These are phyloP conservation scores for Eremochloa ophiuroides DNA, from an alignment of 176 grass and related monocot species.

Conservation along the genomic window DNA sequence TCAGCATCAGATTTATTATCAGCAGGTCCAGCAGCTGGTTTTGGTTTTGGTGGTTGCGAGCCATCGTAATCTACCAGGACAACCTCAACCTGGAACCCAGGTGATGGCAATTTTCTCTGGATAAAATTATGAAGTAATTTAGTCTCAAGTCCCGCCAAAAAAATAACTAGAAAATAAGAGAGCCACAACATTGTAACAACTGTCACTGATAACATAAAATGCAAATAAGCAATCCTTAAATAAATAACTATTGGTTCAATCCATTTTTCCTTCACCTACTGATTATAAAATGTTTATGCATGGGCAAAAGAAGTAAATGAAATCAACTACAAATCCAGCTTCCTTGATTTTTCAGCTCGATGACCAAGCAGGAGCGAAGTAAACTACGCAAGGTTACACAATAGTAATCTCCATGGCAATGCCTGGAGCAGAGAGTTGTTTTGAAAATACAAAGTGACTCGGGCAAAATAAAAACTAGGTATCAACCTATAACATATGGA, in stretches of 20 bases:
- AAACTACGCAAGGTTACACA: background rate
- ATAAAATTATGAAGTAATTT: constrained; percentile 23
- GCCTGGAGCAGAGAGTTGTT: background rate
- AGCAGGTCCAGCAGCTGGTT: constrained; percentile 2
- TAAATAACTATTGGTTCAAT: background rate
- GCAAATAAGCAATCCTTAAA: background rate
- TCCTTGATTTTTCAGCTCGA: background rate
- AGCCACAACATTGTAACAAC: background rate
- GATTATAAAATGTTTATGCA: background rate
- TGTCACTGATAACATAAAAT: background rate
- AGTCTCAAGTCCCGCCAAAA: background rate
- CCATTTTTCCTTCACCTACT: background rate
- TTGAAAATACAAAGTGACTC: background rate
- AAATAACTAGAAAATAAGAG: background rate
- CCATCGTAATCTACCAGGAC: constrained; percentile 82
- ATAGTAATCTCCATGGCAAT: background rate
- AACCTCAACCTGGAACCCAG: constrained; percentile 87
- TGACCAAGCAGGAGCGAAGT: background rate
- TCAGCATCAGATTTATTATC: constrained; percentile 37
- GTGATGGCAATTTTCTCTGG: constrained; percentile 92
- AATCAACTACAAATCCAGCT: background rate
- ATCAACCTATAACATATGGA: background rate
- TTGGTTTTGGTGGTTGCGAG: constrained; percentile 46
- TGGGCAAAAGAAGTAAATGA: background rate
- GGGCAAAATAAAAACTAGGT: background rate